phyloP scores from a whole-genome alignment of 169 alveolate genomes.

The Blepharisma undulans region DNA sequence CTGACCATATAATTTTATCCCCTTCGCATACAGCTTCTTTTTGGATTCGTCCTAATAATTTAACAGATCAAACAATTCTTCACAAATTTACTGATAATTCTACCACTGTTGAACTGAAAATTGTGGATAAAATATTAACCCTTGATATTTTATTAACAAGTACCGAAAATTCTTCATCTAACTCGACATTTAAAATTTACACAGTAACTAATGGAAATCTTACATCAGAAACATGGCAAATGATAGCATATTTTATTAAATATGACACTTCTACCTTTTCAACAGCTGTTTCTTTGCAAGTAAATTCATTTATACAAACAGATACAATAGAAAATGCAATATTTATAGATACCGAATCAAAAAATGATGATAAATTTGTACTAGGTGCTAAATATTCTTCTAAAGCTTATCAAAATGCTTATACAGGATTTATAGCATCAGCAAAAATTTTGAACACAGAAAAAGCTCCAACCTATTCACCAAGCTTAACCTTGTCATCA shows the following conservation, averaged over 20 bases:
- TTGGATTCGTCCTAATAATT: not conserved
- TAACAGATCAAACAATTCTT: not conserved
- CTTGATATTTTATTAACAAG: not conserved
- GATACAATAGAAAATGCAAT: not conserved
- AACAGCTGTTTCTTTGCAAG: not conserved
- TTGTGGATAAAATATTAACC: not conserved
- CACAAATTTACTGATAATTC: not conserved
- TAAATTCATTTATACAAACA: not conserved
- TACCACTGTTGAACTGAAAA: not conserved
- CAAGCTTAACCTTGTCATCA: not conserved
- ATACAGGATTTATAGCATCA: not conserved
- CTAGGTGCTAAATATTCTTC: not conserved
- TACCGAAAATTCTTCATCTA: not conserved
- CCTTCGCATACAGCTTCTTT: not conserved
- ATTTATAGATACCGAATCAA: not conserved
- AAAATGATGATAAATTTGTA: not conserved
- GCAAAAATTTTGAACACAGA: not conserved
- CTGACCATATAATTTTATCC: not conserved
- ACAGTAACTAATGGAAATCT: not conserved
- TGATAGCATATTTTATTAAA: not conserved
- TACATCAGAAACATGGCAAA: not conserved
- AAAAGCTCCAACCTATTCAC: not conserved
- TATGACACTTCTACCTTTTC: not conserved
- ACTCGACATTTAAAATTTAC: not conserved
- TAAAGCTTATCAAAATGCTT: not conserved